A percentile compares a stretch with the other conserved stretches of the same genome.
phyloP scores from a whole-genome alignment of 176 grass and related monocot genomes.

The Urochloa ruziziensis region DNA sequence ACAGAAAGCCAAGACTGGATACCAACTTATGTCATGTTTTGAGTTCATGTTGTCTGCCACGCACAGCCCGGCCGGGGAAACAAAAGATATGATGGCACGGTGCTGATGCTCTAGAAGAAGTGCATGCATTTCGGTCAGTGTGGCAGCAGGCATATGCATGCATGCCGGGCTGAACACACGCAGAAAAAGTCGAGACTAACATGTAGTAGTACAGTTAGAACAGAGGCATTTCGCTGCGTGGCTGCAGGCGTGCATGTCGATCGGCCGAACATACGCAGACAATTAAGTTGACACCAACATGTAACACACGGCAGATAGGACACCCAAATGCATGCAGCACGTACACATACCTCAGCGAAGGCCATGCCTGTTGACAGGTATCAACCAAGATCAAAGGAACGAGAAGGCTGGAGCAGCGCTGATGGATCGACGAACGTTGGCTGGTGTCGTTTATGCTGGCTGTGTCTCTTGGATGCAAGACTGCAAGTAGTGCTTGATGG shows the following conservation, averaged over 20 bases:
- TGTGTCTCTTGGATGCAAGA: not conserved
- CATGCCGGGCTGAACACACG: too few relatives aligned
- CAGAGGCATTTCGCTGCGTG: too few relatives aligned
- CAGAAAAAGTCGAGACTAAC: too few relatives aligned
- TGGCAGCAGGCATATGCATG: not conserved
- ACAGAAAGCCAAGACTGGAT: not conserved
- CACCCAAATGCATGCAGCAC: not conserved
- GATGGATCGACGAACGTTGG: not conserved
- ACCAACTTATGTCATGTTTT: not conserved
- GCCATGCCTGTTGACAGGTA: constrained; percentile 35
- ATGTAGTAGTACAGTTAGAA: too few relatives aligned
- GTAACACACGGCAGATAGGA: too few relatives aligned
- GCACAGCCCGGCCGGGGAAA: too few relatives aligned
- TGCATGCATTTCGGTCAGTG: not conserved
- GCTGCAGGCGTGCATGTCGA: too few relatives aligned
- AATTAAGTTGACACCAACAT: too few relatives aligned
- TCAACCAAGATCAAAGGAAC: not conserved
- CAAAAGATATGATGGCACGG: too few relatives aligned
- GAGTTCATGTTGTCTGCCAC: not conserved
- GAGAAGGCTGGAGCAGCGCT: not conserved
- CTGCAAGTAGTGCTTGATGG: not conserved
- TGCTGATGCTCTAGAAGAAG: not conserved
- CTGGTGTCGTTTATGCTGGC: not conserved
- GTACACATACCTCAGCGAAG: constrained; percentile 33
- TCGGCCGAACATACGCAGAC: too few relatives aligned